Base-by-base conservation (phyloP, 176 grass and related monocot species). In the Ampelocalamus luodianensis region DNA sequence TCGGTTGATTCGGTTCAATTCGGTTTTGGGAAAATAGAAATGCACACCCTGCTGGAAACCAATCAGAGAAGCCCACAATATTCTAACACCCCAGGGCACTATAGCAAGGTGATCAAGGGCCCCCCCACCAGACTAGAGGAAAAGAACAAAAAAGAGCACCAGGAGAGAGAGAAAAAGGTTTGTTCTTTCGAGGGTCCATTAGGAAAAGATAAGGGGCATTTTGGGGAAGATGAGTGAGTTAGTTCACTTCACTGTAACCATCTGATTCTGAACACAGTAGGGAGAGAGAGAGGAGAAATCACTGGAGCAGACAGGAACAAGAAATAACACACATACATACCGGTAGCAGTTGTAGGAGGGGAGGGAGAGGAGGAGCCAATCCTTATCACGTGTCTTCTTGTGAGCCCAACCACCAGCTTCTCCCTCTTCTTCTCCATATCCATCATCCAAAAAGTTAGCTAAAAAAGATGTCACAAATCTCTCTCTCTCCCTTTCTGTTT, bases 141-240 rank as follows among this genome's bases (percentile, higher is more conserved):
- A 22, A 54, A 81, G 34, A 26, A 50, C 45, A 53, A 68, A 76
- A 65, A 77, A 29, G 64, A 58, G 65, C 34, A 55, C 64, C 32
- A 73, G 3, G 18, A 72, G 15, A 44, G 12, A 38, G 16, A 22
- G 23, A 20, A 1, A 1, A 32, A 24, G 8, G 61, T 32, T 14
- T 48, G 65, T 45, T 83, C 49, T 51, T 73, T 77, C 7, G 42
- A 79, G 59, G 38, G 49, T 43, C 63, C 54, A 71, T 85, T 76
- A 71, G 67, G 18, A 62, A 50, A 77, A 75, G 84, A 90, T 87
- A 87, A 87, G 80, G 75, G 89, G 85, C 23, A 90, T 87, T 87
- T 79, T 87, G 34, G 89, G 79, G 68, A 90, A 37, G 74, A 83
- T 58, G 74, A 65, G 63, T 67, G 29, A 73, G 66, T 83, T 72